Percentiles rank a stretch among this genome's conserved stretches.
Conservation (phyloP, 192 early-diverging fungal species). For the Podila epigama region DNA sequence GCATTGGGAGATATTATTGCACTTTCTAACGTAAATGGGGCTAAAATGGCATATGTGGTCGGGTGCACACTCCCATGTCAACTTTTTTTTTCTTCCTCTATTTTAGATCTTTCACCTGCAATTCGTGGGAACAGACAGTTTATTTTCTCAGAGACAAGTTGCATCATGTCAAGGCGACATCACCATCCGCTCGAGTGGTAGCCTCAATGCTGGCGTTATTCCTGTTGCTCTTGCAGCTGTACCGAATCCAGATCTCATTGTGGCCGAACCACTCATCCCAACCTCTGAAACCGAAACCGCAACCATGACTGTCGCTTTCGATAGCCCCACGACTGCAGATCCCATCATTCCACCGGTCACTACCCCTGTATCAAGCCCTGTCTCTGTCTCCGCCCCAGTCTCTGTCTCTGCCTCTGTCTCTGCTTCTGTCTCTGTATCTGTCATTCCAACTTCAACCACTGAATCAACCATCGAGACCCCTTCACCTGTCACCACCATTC, state of each 20-base stretch:
- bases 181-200: background rate
- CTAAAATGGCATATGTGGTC: background rate
- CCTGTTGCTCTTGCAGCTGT: background rate
- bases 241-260: background rate
- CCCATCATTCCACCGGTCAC: no score
- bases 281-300: background rate
- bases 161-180: constrained; percentile 4
- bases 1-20: no score
- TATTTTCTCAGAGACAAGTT: background rate
- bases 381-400: background rate
- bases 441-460: background rate
- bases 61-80: background rate
- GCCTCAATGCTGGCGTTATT: background rate
- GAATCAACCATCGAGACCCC: background rate
- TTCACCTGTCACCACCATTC: background rate
- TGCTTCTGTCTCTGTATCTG: background rate
- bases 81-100: background rate
- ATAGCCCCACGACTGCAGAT: no score
- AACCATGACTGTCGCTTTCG: no score
- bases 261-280: background rate
- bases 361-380: no score
- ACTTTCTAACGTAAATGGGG: background rate
- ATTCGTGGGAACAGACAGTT: constrained; percentile 3
- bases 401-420: background rate
- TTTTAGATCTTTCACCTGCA: constrained; percentile 11